These are phyloP conservation scores for Cyberlindnera petersonii DNA, from an alignment of 805 yeast genomes.

Conservation along the genomic window DNA sequence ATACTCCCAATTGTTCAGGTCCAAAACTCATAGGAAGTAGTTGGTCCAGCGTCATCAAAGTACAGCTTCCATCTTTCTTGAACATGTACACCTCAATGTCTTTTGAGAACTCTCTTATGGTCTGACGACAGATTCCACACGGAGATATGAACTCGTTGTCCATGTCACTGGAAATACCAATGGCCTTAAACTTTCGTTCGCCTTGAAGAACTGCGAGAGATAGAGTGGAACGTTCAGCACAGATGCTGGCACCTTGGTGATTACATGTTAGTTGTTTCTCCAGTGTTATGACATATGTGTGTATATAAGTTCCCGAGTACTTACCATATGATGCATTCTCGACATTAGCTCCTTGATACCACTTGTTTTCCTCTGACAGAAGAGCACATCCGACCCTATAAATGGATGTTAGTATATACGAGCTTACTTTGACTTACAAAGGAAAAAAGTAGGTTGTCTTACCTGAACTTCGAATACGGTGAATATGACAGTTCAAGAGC, in stretches of 20 bases:
- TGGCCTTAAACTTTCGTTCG: conserved; percentile 43
- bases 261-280: neutral
- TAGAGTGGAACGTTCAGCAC: conserved; percentile 73
- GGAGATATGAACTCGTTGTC: conserved; percentile 61
- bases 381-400: conserved; percentile 77
- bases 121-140: conserved; percentile 93
- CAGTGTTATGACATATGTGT: neutral
- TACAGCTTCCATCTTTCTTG: conserved; percentile 45
- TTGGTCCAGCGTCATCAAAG: conserved; percentile 50
- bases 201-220: conserved; percentile 50
- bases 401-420: conserved; percentile 5
- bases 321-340: conserved; percentile 89
- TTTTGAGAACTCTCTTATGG: conserved; percentile 73
- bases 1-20: conserved; percentile 59
- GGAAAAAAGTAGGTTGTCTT: neutral
- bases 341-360: conserved; percentile 74
- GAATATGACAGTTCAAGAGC: conserved; percentile 43
- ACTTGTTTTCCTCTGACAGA: conserved; percentile 45
- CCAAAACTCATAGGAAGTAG: conserved; percentile 85
- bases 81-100: conserved; percentile 68
- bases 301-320: neutral
- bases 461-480: conserved; percentile 42
- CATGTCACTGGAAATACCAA: conserved; percentile 65
- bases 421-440: neutral
- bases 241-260: conserved; percentile 48